Conservation (phyloP, 73 alveolate species). For the Diophrys appendiculata region DNA sequence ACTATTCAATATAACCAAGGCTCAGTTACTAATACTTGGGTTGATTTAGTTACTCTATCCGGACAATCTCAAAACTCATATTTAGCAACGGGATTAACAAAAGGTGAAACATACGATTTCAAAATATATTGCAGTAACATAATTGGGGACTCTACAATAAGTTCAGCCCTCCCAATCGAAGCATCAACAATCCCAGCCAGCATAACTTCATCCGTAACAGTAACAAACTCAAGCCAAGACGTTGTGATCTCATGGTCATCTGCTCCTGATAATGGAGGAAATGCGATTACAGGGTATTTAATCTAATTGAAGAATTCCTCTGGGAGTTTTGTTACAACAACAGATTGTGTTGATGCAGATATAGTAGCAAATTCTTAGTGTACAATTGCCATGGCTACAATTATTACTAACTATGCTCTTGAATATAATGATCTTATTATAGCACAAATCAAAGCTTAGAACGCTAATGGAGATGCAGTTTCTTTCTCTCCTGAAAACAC, state of each 20-base stretch:
- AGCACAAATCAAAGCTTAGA: constrained; percentile 44
- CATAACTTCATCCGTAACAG: too few relatives aligned
- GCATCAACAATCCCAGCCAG: constrained; percentile 58
- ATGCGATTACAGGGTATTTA: constrained; percentile 48
- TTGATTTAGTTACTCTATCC: constrained; percentile 17
- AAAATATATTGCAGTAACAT: constrained; percentile 26
- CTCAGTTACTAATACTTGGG: constrained; percentile 4
- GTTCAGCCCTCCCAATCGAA: background rate
- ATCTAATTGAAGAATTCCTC: constrained; percentile 24
- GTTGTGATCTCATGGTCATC: constrained; percentile 56
- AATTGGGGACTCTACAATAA: constrained; percentile 23
- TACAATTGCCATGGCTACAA: too few relatives aligned
- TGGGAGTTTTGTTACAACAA: too few relatives aligned
- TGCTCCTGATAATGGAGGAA: constrained; percentile 69
- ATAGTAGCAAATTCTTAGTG: too few relatives aligned
- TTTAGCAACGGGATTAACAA: constrained; percentile 24
- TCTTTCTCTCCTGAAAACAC: constrained; percentile 25
- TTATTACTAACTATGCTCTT: background rate
- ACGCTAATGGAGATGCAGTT: constrained; percentile 25
- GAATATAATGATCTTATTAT: constrained; percentile 18
- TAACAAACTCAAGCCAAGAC: constrained; percentile 32
- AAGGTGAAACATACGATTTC: constrained; percentile 14
- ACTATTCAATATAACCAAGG: constrained; percentile 3
- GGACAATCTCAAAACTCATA: constrained; percentile 4
- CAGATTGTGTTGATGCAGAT: too few relatives aligned